phyloP scores from a whole-genome alignment of 106 monocot species.

The Phalaenopsis aphrodite region DNA sequence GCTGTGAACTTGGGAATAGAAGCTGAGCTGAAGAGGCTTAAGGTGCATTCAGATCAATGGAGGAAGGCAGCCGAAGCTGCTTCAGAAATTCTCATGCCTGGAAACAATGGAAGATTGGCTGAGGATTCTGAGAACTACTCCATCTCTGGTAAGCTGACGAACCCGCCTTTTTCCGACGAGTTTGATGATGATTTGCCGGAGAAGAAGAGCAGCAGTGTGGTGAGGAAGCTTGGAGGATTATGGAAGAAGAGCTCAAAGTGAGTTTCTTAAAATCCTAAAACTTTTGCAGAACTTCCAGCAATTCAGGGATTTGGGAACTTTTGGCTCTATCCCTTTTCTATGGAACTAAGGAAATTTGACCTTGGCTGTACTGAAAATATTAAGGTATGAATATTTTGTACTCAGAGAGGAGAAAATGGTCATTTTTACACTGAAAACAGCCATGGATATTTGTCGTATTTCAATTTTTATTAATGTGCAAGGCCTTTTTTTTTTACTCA shows the following conservation, averaged over 20 bases:
- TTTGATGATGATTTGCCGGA: conserved; percentile 49
- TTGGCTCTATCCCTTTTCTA: too few relatives aligned
- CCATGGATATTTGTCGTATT: too few relatives aligned
- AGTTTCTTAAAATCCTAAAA: not conserved
- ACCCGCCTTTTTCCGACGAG: conserved; percentile 65
- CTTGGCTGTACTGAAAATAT: too few relatives aligned
- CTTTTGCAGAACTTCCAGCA: too few relatives aligned
- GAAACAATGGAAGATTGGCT: conserved; percentile 14
- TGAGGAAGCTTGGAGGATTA: conserved; percentile 59
- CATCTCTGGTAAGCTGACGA: conserved; percentile 51
- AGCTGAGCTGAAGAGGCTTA: conserved; percentile 52
- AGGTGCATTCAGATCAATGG: conserved; percentile 86
- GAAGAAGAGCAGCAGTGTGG: conserved; percentile 49
- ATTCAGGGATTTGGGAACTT: too few relatives aligned
- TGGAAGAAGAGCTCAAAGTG: conserved; percentile 76
- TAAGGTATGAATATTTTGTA: too few relatives aligned
- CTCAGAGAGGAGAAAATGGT: too few relatives aligned
- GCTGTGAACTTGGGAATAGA: conserved; percentile 46
- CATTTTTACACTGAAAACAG: too few relatives aligned
- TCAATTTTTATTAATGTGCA: too few relatives aligned
- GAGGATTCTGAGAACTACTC: conserved; percentile 43
- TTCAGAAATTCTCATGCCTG: conserved; percentile 37
- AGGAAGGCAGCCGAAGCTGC: conserved; percentile 88
- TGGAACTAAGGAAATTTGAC: too few relatives aligned
- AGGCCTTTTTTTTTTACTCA: too few relatives aligned